Percentiles rank a stretch among this genome's conserved stretches.
These are phyloP conservation scores for Inga laurina DNA, from an alignment of 306 rosid species.

Conservation along the genomic window DNA sequence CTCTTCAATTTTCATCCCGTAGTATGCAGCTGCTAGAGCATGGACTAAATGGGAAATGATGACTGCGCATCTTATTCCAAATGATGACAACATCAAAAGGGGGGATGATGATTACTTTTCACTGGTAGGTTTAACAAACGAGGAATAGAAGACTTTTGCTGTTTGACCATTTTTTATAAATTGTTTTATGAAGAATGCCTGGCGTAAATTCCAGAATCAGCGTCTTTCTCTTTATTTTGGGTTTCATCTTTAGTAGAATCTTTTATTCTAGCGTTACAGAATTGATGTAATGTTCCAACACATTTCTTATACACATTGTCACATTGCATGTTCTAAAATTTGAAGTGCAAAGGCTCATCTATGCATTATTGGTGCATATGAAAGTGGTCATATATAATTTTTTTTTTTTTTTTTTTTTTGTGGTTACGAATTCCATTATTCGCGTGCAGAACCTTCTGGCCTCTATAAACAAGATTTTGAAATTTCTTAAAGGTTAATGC, in stretches of 20 bases:
- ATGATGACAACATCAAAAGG: slow-evolving; percentile 71
- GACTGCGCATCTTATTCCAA: slow-evolving; percentile 89
- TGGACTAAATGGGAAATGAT: slow-evolving; percentile 99
- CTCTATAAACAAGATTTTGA: not conserved
- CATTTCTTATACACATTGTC: not conserved
- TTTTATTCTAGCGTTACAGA: not conserved
- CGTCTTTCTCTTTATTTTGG: not conserved
- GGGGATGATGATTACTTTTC: slow-evolving; percentile 89
- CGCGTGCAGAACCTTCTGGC: not conserved
- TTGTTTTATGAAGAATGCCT: not conserved
- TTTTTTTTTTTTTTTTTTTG: not conserved
- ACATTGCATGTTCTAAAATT: not conserved
- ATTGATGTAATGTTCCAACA: not conserved
- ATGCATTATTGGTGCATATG: not conserved
- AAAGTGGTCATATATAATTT: not conserved
- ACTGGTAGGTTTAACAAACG: slow-evolving; percentile 52
- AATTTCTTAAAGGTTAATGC: not conserved
- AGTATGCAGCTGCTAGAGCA: slow-evolving; percentile 97
- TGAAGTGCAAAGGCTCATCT: not conserved
- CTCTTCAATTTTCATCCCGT: slow-evolving; percentile 34
- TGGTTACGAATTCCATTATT: slow-evolving; percentile 6
- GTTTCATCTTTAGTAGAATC: not conserved
- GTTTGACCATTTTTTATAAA: not conserved
- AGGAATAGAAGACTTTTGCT: slow-evolving; percentile 15
- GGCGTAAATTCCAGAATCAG: not conserved